Evolutionary conservation across 148 eudicot genomes (phyloP).

Genomic region (Amaranthus palmeri): DNA sequence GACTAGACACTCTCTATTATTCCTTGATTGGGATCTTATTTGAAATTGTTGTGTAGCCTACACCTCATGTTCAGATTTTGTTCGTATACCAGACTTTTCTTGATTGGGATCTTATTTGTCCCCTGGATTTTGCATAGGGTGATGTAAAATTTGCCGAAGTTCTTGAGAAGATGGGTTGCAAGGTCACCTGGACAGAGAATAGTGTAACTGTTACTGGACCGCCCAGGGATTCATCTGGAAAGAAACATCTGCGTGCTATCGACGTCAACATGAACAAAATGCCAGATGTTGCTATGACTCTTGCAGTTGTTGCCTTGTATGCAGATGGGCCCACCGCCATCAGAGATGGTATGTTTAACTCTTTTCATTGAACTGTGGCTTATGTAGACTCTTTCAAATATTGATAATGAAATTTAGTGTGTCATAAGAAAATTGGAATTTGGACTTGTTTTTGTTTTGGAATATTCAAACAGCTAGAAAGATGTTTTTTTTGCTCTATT

Average conservation of each 20-base stretch:
- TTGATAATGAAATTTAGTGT: constrained; percentile 4
- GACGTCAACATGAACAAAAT: constrained; percentile 99
- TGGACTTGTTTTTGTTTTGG: constrained; percentile 1
- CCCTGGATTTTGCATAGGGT: constrained; percentile 42
- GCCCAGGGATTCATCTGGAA: constrained; percentile 61
- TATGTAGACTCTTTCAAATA: neutral
- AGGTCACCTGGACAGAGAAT: constrained; percentile 91
- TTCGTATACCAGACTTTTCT: neutral
- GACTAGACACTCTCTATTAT: neutral
- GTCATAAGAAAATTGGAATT: neutral
- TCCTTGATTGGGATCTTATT: neutral
- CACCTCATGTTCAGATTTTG: neutral
- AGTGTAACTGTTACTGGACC: constrained; percentile 95
- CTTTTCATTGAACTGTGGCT: constrained; percentile 17
- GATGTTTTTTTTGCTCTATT: neutral
- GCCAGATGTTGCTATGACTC: constrained; percentile 99
- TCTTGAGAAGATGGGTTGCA: constrained; percentile 94
- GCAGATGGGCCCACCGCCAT: constrained; percentile 96
- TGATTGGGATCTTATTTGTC: constrained; percentile 3
- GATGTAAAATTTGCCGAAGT: constrained; percentile 97
- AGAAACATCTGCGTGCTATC: constrained; percentile 66
- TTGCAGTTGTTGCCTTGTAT: constrained; percentile 90
- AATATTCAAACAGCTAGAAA: constrained; percentile 1
- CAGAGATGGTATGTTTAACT: constrained; percentile 72
- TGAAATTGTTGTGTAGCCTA: neutral